These are phyloP conservation scores for Testicularia cyperi DNA, from an alignment of 1,284 basidiomycete genomes.

Conservation along the genomic window DNA sequence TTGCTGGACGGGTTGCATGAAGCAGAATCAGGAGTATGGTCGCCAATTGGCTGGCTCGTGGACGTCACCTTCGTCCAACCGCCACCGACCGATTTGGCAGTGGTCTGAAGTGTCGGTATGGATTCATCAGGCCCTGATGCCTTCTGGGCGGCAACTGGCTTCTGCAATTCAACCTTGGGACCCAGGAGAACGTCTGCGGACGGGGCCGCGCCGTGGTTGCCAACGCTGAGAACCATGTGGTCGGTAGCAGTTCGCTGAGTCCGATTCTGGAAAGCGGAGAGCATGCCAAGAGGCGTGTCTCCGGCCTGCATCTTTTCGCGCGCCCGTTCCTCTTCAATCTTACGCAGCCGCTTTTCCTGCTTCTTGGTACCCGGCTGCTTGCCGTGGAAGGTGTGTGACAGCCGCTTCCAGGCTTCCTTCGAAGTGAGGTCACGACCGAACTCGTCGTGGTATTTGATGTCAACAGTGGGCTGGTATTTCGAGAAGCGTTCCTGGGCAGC, in stretches of 20 bases:
- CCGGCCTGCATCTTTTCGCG: constrained; percentile 55
- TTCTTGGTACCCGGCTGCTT: constrained; percentile 54
- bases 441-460: constrained; percentile 88
- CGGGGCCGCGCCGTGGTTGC: constrained; percentile 48
- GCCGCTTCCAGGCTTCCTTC: constrained; percentile 70
- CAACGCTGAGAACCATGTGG: constrained; percentile 59
- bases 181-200: constrained; percentile 50
- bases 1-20: too few relatives aligned
- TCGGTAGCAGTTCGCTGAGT: constrained; percentile 55
- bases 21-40: too few relatives aligned
- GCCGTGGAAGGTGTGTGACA: constrained; percentile 59
- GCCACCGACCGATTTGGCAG: too few relatives aligned
- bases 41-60: too few relatives aligned
- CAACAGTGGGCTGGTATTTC: constrained; percentile 93
- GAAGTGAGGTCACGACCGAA: constrained; percentile 84
- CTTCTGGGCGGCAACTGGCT: too few relatives aligned
- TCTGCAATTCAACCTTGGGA: too few relatives aligned
- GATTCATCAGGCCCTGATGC: too few relatives aligned
- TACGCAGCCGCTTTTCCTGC: constrained; percentile 51
- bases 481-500: constrained; percentile 80
- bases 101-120: too few relatives aligned
- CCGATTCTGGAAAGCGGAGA: constrained; percentile 49
- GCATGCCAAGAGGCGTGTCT: constrained; percentile 56
- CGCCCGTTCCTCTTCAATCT: constrained; percentile 55
- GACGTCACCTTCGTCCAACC: too few relatives aligned